These are phyloP conservation scores for Ormosia emarginata DNA, from an alignment of 306 rosid genomes.

Conservation along the genomic window DNA sequence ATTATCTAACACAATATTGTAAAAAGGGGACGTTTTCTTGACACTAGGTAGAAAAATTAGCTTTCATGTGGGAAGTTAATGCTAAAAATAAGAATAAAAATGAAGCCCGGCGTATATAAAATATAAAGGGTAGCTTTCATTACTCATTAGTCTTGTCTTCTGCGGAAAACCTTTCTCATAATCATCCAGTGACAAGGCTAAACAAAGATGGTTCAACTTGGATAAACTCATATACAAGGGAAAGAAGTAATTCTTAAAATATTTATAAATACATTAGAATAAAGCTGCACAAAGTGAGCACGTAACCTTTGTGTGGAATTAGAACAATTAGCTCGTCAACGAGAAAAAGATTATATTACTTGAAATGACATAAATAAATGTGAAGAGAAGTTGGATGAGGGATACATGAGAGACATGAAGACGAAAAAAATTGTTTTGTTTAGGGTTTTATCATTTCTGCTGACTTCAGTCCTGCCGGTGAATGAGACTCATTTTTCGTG, in stretches of 20 bases:
- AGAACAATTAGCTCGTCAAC: background rate
- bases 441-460: background rate
- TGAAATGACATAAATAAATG: background rate
- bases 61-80: constrained; percentile 19
- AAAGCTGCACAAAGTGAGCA: constrained; percentile 13
- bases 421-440: background rate
- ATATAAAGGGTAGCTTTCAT: constrained; percentile 19
- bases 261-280: background rate
- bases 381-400: background rate
- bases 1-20: background rate
- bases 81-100: background rate
- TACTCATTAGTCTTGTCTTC: constrained; percentile 13
- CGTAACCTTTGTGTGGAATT: background rate
- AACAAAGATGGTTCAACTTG: background rate
- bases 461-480: background rate
- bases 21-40: background rate
- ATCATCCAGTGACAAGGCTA: constrained; percentile 17
- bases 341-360: background rate
- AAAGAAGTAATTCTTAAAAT: background rate
- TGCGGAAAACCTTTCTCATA: constrained; percentile 14
- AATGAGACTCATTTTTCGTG: background rate
- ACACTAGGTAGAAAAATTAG: background rate
- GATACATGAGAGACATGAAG: background rate
- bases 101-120: background rate
- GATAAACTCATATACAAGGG: background rate